phyloP scores from a whole-genome alignment of 208 protist species.

The Leishmania tarentolae region DNA sequence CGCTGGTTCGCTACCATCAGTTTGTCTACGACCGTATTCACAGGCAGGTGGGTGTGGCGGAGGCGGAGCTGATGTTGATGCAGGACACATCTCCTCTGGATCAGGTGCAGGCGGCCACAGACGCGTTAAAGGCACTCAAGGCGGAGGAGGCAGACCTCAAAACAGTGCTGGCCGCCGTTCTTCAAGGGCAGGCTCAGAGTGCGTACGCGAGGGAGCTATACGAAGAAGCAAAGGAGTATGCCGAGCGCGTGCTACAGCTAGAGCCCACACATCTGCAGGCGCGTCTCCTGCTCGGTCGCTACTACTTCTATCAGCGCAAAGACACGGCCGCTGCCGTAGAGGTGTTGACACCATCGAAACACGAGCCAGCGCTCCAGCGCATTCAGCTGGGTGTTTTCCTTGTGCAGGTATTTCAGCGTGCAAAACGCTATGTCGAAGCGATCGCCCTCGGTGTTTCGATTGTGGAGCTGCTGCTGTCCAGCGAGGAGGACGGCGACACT shows the following conservation, averaged over 20 bases:
- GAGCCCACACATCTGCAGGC: conserved; percentile 73
- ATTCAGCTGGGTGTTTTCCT: conserved; percentile 85
- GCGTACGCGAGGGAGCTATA: conserved; percentile 37
- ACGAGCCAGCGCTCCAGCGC: conserved; percentile 76
- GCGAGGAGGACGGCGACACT: conserved; percentile 82
- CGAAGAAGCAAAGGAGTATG: conserved; percentile 31
- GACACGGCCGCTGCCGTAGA: conserved; percentile 52
- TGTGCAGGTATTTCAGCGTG: conserved; percentile 64
- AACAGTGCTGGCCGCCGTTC: conserved; percentile 62
- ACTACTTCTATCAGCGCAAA: conserved; percentile 70
- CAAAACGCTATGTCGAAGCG: conserved; percentile 71
- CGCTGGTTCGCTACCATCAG: conserved; percentile 69
- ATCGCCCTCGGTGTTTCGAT: conserved; percentile 86
- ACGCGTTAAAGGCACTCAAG: conserved; percentile 14
- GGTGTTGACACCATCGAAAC: conserved; percentile 58
- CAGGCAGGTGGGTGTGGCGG: conserved; percentile 13
- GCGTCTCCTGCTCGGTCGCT: conserved; percentile 69
- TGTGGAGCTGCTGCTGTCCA: conserved; percentile 78
- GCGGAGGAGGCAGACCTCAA: conserved; percentile 38
- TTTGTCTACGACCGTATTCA: conserved; percentile 47
- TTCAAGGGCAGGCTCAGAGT: conserved; percentile 74
- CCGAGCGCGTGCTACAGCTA: conserved; percentile 50
- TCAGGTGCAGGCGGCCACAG: conserved; percentile 21
- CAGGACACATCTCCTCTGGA: conserved; percentile 21
- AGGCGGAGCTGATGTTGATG: conserved; percentile 25